Conservation (phyloP, 176 grass and related monocot species). For the Typha latifolia region DNA sequence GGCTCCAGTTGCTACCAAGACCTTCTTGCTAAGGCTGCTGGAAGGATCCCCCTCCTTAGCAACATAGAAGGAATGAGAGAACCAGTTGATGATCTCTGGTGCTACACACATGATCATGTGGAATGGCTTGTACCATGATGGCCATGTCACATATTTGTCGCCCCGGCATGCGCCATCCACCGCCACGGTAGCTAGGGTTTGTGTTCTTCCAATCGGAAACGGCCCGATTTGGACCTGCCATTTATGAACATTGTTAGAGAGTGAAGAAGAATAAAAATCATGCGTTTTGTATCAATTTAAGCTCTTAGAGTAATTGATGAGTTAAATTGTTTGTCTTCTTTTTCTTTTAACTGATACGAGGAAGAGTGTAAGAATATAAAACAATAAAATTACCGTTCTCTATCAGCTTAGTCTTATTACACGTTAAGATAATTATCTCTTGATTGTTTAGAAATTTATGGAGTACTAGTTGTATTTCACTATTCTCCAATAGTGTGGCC, state of each 20-base stretch:
- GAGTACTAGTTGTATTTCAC: too few species aligned
- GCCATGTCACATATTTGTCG: conserved; percentile 30
- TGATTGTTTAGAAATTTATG: background rate
- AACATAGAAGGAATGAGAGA: conserved; percentile 29
- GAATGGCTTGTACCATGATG: conserved; percentile 29
- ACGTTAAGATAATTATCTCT: too few species aligned
- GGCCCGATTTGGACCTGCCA: conserved; percentile 28
- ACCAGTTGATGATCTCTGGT: conserved; percentile 20
- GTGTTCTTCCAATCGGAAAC: conserved; percentile 16
- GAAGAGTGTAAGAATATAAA: too few species aligned
- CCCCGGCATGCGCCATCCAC: conserved; percentile 25
- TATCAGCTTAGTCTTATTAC: too few species aligned
- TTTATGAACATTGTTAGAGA: background rate
- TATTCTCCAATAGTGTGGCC: too few species aligned
- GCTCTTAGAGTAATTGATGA: too few species aligned
- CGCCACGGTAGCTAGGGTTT: conserved; percentile 19
- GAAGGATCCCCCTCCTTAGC: background rate
- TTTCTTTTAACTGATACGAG: too few species aligned
- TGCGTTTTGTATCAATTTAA: background rate
- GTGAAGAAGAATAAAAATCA: too few species aligned
- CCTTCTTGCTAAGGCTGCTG: conserved; percentile 22
- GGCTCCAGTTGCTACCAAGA: conserved; percentile 21
- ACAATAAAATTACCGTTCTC: too few species aligned
- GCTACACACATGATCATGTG: conserved; percentile 8
- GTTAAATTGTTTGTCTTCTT: too few species aligned